Conservation (phyloP, 352 stramenopile species). For the Globisporangium polare region DNA sequence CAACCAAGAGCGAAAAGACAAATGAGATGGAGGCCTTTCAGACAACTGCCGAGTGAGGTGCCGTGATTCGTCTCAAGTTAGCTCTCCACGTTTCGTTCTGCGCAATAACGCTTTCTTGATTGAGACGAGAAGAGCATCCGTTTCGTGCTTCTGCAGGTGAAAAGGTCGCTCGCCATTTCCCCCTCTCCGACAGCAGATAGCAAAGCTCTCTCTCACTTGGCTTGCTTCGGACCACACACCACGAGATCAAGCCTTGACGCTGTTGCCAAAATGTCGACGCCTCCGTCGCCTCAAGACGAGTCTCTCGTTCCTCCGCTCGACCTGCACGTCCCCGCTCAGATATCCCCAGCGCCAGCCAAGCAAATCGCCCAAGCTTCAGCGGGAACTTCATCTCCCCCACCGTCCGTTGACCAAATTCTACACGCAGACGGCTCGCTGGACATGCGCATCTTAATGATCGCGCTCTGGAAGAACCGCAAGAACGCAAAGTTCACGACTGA, state of each 20-base stretch:
- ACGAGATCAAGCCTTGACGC: neutral
- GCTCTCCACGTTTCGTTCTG: neutral
- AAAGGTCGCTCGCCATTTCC: neutral
- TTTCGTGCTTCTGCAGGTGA: neutral
- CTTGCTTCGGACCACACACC: neutral
- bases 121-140: neutral
- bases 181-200: neutral
- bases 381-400: neutral
- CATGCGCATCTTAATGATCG: conserved; percentile 68
- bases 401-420: conserved; percentile 32
- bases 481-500: conserved; percentile 55
- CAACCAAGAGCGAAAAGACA: neutral
- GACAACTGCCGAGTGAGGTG: neutral
- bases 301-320: neutral
- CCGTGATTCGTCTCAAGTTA: neutral
- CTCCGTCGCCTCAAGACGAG: neutral
- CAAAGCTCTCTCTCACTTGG: neutral
- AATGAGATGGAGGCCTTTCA: neutral
- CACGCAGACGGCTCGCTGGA: conserved; percentile 46
- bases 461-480: conserved; percentile 67
- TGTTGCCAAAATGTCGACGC: neutral
- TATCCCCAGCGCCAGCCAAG: conserved; percentile 7
- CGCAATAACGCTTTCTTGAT: neutral
- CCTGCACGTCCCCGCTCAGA: neutral
- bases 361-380: conserved; percentile 1